These are phyloP conservation scores for Yarrowia phangngaensis DNA, from an alignment of 805 yeast genomes.

Conservation along the genomic window DNA sequence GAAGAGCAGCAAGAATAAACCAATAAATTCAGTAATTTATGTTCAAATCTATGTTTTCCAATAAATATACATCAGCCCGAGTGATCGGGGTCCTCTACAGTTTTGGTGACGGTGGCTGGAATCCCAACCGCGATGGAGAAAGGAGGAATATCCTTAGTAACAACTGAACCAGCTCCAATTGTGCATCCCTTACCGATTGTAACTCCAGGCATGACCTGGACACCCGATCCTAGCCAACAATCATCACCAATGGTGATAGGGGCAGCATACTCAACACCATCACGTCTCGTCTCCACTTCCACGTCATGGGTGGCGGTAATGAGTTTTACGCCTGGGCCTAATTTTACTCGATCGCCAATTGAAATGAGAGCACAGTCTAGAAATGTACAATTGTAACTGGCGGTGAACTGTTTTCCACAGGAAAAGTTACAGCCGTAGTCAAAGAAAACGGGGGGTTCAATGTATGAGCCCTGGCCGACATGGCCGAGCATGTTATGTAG, in stretches of 20 bases:
- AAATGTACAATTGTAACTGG: slow-evolving; percentile 51
- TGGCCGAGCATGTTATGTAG: slow-evolving; percentile 49
- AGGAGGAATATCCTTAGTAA: slow-evolving; percentile 54
- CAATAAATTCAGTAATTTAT: no score
- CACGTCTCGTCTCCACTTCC: slow-evolving; percentile 46
- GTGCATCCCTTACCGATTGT: slow-evolving; percentile 59
- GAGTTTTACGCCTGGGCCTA: slow-evolving; percentile 62
- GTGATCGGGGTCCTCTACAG: slow-evolving; percentile 2
- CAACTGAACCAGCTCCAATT: slow-evolving; percentile 67
- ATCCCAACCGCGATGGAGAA: slow-evolving; percentile 58
- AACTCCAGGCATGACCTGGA: slow-evolving; percentile 59
- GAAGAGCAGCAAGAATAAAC: no score
- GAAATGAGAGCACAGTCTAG: slow-evolving; percentile 59
- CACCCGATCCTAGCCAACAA: slow-evolving; percentile 65
- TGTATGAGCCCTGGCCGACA: slow-evolving; percentile 41
- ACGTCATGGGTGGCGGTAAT: slow-evolving; percentile 64
- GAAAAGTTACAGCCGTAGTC: slow-evolving; percentile 65
- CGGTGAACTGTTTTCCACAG: slow-evolving; percentile 56
- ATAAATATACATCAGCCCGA: no score
- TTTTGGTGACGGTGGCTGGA: slow-evolving; percentile 48
- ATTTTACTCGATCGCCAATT: slow-evolving; percentile 56
- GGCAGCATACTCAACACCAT: slow-evolving; percentile 51
- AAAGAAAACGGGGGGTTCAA: slow-evolving; percentile 58
- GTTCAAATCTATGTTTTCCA: no score
- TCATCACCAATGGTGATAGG: slow-evolving; percentile 60